Evolutionary conservation across 2,329 filamentous ascomycete genomes (phyloP), one percentile per base, ranked within the genome.

Genomic region (Fulvia fulva): DNA sequence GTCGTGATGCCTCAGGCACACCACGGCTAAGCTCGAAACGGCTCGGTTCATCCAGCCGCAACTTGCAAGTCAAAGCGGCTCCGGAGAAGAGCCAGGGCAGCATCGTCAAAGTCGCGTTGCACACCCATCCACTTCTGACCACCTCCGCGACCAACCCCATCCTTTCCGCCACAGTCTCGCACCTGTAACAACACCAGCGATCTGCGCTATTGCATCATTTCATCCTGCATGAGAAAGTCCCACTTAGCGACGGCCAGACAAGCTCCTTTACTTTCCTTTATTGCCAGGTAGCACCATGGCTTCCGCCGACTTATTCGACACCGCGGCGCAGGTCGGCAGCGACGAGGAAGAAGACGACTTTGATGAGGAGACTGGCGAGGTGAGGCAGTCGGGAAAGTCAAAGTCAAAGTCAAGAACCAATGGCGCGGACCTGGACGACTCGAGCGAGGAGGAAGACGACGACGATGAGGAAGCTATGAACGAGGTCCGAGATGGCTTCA

Each of bases 391-490:
- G 47, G 65, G 47, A 23, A 53, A 64, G 32, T 59, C 74, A 14
- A 50, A 64, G 37, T 60, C 74, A 53, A 78, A 79, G 70, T 56
- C 67, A n/a, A n/a, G n/a, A n/a, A n/a, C n/a, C 67, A 69, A 72
- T 49, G 76, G 74, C 50, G 57, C 25, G 32, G 72, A 79, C 51
- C 76, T 90, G 55, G 87, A 93, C 68, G 91, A 96, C 75, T 96
- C 90, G 0, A 95, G 90, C 68, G 91, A 96, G 67, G 91, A 96
- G 70, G 91, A 96, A 32, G 90, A 74, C 22, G 73, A 95, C 55
- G 91, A 96, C 59, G 91, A 96, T 58, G 91, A 96, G 71, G 91
- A 94, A 72, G 91, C 90, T 68, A 87, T 86, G 63, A 84, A 86
- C 66, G 87, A 86, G 74, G 89, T 94, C 77, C 68, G 80, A 53